phyloP scores from a whole-genome alignment of 2,329 filamentous ascomycete genomes.

The Rachicladosporium sp. region DNA sequence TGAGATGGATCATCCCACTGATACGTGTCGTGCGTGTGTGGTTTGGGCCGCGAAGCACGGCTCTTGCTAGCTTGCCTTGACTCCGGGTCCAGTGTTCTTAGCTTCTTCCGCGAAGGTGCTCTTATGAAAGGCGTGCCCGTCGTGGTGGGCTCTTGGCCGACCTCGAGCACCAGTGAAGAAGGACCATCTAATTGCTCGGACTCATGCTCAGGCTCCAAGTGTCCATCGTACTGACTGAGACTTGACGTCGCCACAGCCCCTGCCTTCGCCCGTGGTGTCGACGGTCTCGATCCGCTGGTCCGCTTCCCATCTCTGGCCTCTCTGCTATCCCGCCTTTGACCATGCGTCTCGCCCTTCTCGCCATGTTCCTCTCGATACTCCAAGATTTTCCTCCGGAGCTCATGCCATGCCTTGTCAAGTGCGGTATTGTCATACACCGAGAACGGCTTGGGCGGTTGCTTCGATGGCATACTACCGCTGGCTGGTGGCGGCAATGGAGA shows the following conservation, averaged over 20 bases:
- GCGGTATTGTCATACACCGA: constrained; percentile 25
- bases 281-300: constrained; percentile 10
- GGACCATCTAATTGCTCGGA: constrained; percentile 5
- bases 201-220: constrained; percentile 7
- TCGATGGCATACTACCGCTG: constrained; percentile 10
- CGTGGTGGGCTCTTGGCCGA: constrained; percentile 11
- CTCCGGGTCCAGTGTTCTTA: constrained; percentile 6
- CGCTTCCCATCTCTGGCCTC: constrained; percentile 9
- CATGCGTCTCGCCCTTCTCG: constrained; percentile 16
- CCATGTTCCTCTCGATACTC: constrained; percentile 23
- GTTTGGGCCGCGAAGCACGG: constrained; percentile 18
- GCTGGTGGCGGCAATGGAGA: constrained; percentile 24
- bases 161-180: constrained; percentile 2
- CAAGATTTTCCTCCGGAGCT: constrained; percentile 22
- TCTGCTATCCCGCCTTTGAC: constrained; percentile 10
- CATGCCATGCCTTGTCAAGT: constrained; percentile 25
- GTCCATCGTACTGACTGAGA: constrained; percentile 14
- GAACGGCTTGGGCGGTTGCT: constrained; percentile 25
- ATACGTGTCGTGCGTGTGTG: constrained; percentile 34
- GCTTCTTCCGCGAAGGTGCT: constrained; percentile 32
- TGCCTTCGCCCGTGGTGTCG: constrained; percentile 4
- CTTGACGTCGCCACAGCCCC: constrained; percentile 10
- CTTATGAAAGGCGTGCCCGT: constrained; percentile 41
- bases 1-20: constrained; percentile 33
- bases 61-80: background rate